phyloP scores from a whole-genome alignment of 768 basidiomycete species.

The Boletus pseudo-olivaceus region DNA sequence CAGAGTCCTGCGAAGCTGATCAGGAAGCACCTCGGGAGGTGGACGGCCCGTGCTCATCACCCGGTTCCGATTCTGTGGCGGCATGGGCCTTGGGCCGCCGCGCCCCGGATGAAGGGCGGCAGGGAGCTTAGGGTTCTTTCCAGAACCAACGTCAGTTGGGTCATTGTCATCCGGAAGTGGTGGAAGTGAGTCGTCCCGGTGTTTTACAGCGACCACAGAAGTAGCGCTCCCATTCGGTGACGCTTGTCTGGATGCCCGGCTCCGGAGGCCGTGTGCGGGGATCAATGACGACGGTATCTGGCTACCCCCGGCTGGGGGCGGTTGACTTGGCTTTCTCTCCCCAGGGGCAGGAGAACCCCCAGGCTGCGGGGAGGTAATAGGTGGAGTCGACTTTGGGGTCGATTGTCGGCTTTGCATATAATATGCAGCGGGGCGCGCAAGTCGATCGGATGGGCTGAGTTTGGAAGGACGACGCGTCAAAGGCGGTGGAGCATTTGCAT shows the following conservation, averaged over 20 bases:
- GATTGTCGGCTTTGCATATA: constrained; percentile 20
- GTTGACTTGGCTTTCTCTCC: constrained; percentile 12
- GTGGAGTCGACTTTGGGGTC: constrained; percentile 9
- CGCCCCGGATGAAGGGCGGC: constrained; percentile 40
- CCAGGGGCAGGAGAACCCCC: constrained; percentile 4
- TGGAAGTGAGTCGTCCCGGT: constrained; percentile 36
- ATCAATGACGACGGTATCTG: constrained; percentile 24
- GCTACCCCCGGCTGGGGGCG: not conserved
- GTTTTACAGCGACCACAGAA: constrained; percentile 6
- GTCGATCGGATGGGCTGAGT: constrained; percentile 46
- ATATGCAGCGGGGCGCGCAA: constrained; percentile 40
- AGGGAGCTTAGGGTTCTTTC: constrained; percentile 31
- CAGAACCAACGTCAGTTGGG: constrained; percentile 19
- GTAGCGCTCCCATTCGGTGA: constrained; percentile 6
- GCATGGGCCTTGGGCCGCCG: constrained; percentile 18
- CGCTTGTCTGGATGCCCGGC: constrained; percentile 7
- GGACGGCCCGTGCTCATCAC: constrained; percentile 7
- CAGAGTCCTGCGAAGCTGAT: constrained; percentile 2
- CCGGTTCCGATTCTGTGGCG: constrained; percentile 11
- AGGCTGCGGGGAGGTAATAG: constrained; percentile 13
- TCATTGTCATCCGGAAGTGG: constrained; percentile 35
- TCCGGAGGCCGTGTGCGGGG: constrained; percentile 15
- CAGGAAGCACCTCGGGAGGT: constrained; percentile 8
- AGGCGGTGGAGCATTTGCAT: constrained; percentile 62
- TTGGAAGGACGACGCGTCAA: constrained; percentile 53